Evolutionary conservation across 441 rosid species (phyloP).

Genomic region (Croton setiger): DNA sequence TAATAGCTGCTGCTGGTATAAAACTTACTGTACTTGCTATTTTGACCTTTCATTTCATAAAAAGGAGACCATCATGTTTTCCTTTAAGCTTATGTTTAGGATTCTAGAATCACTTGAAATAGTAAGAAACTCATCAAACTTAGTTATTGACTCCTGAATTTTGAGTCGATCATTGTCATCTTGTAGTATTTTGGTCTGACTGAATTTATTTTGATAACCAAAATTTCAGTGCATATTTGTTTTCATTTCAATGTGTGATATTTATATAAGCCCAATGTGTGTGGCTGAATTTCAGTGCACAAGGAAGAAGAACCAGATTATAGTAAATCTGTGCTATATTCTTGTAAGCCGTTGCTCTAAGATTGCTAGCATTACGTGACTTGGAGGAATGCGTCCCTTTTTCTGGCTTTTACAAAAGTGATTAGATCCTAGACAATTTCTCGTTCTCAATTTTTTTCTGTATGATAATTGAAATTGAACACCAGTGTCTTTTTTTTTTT

Average conservation of each 20-base stretch:
- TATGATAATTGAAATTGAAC: slow-evolving; percentile 1
- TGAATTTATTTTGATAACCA: not conserved
- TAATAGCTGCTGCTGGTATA: not conserved
- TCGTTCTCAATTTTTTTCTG: too few species aligned
- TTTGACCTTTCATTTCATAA: not conserved
- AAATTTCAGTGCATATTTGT: not conserved
- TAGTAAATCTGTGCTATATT: slow-evolving; percentile 1
- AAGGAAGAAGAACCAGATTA: not conserved
- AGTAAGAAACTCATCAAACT: not conserved
- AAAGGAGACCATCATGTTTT: not conserved
- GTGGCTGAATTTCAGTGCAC: not conserved
- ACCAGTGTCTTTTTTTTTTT: slow-evolving; percentile 16
- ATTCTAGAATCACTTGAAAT: not conserved
- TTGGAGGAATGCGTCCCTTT: not conserved
- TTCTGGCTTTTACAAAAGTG: not conserved
- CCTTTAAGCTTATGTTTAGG: not conserved
- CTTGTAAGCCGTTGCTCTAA: not conserved
- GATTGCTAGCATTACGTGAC: not conserved
- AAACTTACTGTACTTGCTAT: not conserved
- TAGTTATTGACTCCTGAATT: not conserved
- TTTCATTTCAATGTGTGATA: not conserved
- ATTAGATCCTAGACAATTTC: not conserved
- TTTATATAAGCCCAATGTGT: too few species aligned
- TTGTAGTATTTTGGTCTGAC: slow-evolving; percentile 1
- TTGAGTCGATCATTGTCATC: not conserved